Evolutionary conservation across 176 grass and related monocot genomes (phyloP), one percentile per base, ranked within the genome.

Genomic region (Raddia guianensis): DNA sequence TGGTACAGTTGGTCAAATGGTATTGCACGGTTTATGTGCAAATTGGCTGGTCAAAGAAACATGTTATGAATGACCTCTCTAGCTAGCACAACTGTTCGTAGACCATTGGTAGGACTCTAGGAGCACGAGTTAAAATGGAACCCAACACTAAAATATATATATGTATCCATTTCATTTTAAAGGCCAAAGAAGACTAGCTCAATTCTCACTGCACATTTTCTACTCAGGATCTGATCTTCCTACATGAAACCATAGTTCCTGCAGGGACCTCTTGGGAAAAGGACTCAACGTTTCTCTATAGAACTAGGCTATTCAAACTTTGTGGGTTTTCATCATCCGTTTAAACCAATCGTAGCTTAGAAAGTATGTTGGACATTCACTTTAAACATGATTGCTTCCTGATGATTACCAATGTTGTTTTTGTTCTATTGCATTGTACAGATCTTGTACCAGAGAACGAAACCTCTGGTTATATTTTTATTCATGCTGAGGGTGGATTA

Each of bases 401-500:
- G 72, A 83, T 12, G 52, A 72, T 0, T 66, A 53, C 56, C 16
- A 4, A 35, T 19, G 15, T 49, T 68, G 19, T 43, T 74, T 77
- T 74, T 57, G 32, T 6, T 70, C 52, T 37, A 21, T 46, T 57
- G 42, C 77, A 37, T 69, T 77, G 63, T 87, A 45, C 87, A 98
- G 95, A 94, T 80, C 81, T 98, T 0, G 84, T 91, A 50, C 49
- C 86, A 52, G 92, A 95, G 75, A 98, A 95, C 8, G 78, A 95
- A 87, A 95, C 95, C 63, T 91, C 86, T 69, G 92, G 95, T 1
- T 98, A 86, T 85, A 95, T 98, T 84, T 98, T 98, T 83, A 93
- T 98, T 78, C 95, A 98, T 77, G 95, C 95, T 1, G 95, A 98
- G 88, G 92, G 95, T 67, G 95, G 95, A 78, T 86, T 98, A 72